These are phyloP conservation scores for Clathrospora elynae DNA, from an alignment of 2,329 filamentous ascomycete species.

Conservation along the genomic window DNA sequence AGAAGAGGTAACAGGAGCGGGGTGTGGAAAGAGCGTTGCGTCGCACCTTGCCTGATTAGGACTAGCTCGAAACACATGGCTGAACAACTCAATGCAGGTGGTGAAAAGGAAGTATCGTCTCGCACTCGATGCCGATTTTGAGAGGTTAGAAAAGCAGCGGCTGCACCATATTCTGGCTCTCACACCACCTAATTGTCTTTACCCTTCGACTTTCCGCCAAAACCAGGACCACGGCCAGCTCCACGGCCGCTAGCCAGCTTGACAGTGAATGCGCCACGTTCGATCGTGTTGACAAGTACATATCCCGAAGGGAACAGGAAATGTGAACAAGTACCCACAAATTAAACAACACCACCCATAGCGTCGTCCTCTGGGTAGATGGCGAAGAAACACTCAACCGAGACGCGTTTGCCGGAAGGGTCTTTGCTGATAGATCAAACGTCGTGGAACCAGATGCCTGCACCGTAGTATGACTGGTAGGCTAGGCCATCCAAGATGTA, in stretches of 20 bases:
- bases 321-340: conserved; percentile 53
- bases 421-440: conserved; percentile 48
- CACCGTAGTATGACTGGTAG: conserved; percentile 52
- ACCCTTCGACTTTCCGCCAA: conserved; percentile 26
- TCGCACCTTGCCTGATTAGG: too few relatives aligned
- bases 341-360: conserved; percentile 44
- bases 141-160: too few relatives aligned
- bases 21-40: too few relatives aligned
- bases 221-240: conserved; percentile 25
- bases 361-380: conserved; percentile 51
- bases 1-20: too few relatives aligned
- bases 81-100: too few relatives aligned
- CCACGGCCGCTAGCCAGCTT: conserved; percentile 37
- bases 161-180: conserved; percentile 2
- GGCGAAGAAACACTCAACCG: conserved; percentile 51
- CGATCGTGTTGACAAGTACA: conserved; percentile 48
- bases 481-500: conserved; percentile 50
- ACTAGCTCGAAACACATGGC: too few relatives aligned
- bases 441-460: conserved; percentile 49
- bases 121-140: too few relatives aligned
- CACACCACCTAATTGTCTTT: conserved; percentile 2
- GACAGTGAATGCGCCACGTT: conserved; percentile 46
- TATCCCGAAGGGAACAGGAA: conserved; percentile 44
- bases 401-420: conserved; percentile 46
- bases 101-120: too few relatives aligned